Base-by-base conservation (phyloP, 2,329 filamentous ascomycete species). In the Neodidymelliopsis sp. region DNA sequence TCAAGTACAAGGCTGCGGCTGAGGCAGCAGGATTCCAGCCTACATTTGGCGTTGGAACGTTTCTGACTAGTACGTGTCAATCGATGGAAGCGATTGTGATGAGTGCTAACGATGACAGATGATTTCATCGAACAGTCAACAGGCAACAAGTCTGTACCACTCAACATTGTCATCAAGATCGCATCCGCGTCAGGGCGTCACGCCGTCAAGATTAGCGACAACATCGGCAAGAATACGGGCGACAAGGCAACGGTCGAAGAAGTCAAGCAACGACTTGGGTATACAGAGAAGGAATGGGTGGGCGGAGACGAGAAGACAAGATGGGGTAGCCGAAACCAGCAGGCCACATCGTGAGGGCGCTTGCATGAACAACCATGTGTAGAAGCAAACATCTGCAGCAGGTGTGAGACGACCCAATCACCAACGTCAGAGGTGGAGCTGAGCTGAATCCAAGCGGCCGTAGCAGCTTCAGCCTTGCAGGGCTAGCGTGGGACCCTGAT, bases 131-230 rank as follows among this genome's bases (percentile, higher is more conserved):
- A 88, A 57, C 77, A 82, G 53, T 84, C 80, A 25, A 89, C 86
- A 1, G 86, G 87, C 28, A 85, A 85, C 60, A 97, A 97, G 75
- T 97, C 92, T 0, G 84, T 86, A 12, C 94, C 94, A 0, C 77
- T 99, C 44, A 99, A 99, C 66, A 99, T 99, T 64, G 94, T 99
- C 60, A 97, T 99, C 76, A 99, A 99, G 77, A 82, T 99, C 53
- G 90, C 90, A 54, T 91, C 90, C 8, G 94, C 91, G 0, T 84
- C 80, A 11, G 92, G 92, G 5, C 84, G 86, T 35, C 84, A 88
- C 0, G 92, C 94, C 2, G 85, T 99, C 67, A 99, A 99, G 79
- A 90, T 99, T 60, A 97, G 86, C 62, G 81, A 81, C 72, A 97
- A 97, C 67, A 81, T 87, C 57, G 84, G 91, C 34, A 99, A 99